phyloP scores from a whole-genome alignment of 164 flowering plant genomes.

The Piper longum region DNA sequence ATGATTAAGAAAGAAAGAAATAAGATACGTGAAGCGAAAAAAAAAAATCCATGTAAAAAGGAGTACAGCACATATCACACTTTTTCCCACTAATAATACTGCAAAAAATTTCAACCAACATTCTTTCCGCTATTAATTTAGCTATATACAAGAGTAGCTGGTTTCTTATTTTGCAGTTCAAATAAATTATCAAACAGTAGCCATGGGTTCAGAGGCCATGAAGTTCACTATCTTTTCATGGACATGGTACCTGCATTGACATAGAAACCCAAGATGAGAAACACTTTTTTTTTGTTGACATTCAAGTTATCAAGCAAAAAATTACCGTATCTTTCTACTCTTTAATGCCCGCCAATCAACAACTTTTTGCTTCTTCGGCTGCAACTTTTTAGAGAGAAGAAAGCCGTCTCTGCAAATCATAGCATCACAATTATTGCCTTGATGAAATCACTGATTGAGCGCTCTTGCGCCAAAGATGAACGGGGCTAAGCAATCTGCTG shows the following conservation, averaged over 20 bases:
- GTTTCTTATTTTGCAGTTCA: slow-evolving; percentile 31
- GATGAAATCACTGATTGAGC: not conserved
- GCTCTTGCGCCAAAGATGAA: not conserved
- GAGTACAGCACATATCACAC: too few relatives aligned
- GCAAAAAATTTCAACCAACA: too few relatives aligned
- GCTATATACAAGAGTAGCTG: slow-evolving; percentile 13
- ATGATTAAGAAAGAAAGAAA: too few relatives aligned
- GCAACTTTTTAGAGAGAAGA: slow-evolving; percentile 55
- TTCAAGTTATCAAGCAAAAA: not conserved
- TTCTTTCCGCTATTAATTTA: not conserved
- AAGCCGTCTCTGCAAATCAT: slow-evolving; percentile 41
- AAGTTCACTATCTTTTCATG: slow-evolving; percentile 80
- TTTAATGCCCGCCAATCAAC: slow-evolving; percentile 91
- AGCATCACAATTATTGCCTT: not conserved
- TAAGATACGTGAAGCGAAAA: too few relatives aligned
- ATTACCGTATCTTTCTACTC: slow-evolving; percentile 82
- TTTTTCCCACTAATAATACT: too few relatives aligned
- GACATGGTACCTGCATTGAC: slow-evolving; percentile 49
- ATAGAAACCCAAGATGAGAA: too few relatives aligned
- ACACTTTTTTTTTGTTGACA: not conserved
- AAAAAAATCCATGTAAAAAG: too few relatives aligned
- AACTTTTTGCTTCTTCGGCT: slow-evolving; percentile 64
- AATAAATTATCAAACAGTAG: slow-evolving; percentile 61
- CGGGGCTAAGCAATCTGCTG: too few relatives aligned
- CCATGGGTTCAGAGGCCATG: slow-evolving; percentile 70